Percentiles rank a stretch among this genome's conserved stretches.
These are phyloP conservation scores for Kodamaea sp. DNA, from an alignment of 1,139 yeast species.

Conservation along the genomic window DNA sequence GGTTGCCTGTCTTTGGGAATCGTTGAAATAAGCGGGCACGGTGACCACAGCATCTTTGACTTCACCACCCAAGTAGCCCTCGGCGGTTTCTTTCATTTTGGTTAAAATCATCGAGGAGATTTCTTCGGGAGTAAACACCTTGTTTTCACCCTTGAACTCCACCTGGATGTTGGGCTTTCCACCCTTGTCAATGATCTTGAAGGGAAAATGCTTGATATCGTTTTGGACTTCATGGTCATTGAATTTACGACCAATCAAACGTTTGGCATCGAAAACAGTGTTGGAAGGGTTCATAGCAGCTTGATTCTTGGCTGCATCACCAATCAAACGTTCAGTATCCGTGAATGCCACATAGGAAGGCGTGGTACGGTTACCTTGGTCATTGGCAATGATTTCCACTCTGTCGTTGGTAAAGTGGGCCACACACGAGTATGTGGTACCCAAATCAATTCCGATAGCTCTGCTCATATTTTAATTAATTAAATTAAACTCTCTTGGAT, in stretches of 20 bases:
- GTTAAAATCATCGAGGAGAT: conserved; percentile 26
- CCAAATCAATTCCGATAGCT: conserved; percentile 31
- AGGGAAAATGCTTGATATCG: conserved; percentile 48
- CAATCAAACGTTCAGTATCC: conserved; percentile 30
- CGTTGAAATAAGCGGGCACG: conserved; percentile 53
- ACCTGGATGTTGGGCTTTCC: conserved; percentile 24
- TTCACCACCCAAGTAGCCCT: conserved; percentile 41
- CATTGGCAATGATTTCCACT: conserved; percentile 43
- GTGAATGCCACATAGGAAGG: conserved; percentile 33
- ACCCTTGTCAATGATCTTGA: conserved; percentile 32
- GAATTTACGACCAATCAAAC: conserved; percentile 48
- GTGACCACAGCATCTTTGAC: conserved; percentile 52
- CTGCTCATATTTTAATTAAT: conserved; percentile 14
- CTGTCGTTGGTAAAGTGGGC: conserved; percentile 21
- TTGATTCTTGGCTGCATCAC: conserved; percentile 34
- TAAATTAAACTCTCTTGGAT: not conserved
- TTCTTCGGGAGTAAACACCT: conserved; percentile 25
- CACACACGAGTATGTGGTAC: conserved; percentile 32
- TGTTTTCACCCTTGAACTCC: conserved; percentile 23
- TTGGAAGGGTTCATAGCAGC: conserved; percentile 34
- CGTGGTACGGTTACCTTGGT: conserved; percentile 51
- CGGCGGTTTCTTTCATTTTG: conserved; percentile 53
- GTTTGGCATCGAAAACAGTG: conserved; percentile 32
- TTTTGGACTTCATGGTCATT: conserved; percentile 44
- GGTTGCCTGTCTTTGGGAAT: conserved; percentile 53